phyloP scores from a whole-genome alignment of 2,329 filamentous ascomycete species.

The Fusarium paranaense region DNA sequence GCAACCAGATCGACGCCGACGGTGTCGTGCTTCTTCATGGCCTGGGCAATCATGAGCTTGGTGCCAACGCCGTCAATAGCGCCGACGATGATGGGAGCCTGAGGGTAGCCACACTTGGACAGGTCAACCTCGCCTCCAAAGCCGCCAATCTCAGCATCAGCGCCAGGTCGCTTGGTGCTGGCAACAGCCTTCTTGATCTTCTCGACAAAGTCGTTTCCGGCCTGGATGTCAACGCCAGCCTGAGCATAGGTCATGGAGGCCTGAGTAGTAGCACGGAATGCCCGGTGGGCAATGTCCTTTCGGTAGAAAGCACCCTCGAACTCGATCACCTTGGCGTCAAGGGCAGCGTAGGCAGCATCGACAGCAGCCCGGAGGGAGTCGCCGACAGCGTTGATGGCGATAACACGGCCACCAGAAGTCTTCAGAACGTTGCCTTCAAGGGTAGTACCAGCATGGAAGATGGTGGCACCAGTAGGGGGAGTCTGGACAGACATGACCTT shows the following conservation, averaged over 20 bases:
- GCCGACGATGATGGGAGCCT: constrained; percentile 85
- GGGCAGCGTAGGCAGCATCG: constrained; percentile 85
- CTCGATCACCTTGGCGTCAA: constrained; percentile 74
- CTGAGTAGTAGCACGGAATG: constrained; percentile 63
- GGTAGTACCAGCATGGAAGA: constrained; percentile 94
- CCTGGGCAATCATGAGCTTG: constrained; percentile 95
- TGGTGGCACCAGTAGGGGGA: constrained; percentile 63
- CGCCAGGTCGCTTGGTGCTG: constrained; percentile 85
- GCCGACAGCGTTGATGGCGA: constrained; percentile 85
- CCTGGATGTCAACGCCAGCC: constrained; percentile 93
- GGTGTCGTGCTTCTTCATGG: constrained; percentile 89
- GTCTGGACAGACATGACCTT: constrained; percentile 65
- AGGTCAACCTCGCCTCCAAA: constrained; percentile 80
- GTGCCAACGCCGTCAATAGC: constrained; percentile 97
- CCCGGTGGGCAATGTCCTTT: constrained; percentile 89
- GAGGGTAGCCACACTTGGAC: constrained; percentile 76
- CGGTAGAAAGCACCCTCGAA: constrained; percentile 93
- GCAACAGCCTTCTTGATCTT: constrained; percentile 92
- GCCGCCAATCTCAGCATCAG: constrained; percentile 93
- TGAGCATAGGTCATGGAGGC: constrained; percentile 87
- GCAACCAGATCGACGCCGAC: constrained; percentile 97
- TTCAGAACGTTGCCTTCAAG: constrained; percentile 72
- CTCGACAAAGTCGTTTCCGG: constrained; percentile 91
- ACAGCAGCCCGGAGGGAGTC: constrained; percentile 84
- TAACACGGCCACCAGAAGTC: constrained; percentile 89